These are phyloP conservation scores for Herpotrichia juniperi DNA, from an alignment of 2,329 filamentous ascomycete species.

Conservation along the genomic window DNA sequence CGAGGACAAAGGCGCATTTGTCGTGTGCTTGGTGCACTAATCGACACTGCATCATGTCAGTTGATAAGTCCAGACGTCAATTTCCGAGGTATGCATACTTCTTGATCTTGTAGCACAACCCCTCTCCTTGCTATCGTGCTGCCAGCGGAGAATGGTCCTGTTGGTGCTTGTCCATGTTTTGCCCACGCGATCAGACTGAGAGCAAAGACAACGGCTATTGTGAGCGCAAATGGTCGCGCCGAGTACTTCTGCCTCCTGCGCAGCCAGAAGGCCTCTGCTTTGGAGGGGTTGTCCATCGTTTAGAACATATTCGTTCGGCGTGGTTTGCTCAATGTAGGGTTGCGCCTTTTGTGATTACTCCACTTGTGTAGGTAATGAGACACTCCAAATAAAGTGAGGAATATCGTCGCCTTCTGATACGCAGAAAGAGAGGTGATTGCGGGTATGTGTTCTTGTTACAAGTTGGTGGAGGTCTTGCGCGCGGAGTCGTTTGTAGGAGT, in stretches of 20 bases:
- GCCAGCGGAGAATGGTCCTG: neutral
- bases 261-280: constrained; percentile 19
- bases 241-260: constrained; percentile 41
- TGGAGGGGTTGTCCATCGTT: constrained; percentile 30
- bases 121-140: constrained; percentile 23
- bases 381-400: neutral
- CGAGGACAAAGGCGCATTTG: constrained; percentile 83
- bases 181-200: constrained; percentile 37
- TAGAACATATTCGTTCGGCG: constrained; percentile 22
- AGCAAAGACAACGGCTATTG: constrained; percentile 35
- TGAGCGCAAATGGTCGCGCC: constrained; percentile 45
- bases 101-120: constrained; percentile 39
- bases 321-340: neutral
- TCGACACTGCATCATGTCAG: constrained; percentile 79
- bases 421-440: neutral
- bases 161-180: constrained; percentile 15
- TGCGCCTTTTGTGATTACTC: neutral
- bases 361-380: too few relatives aligned
- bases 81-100: constrained; percentile 27
- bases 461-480: neutral
- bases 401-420: neutral
- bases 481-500: neutral
- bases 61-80: neutral
- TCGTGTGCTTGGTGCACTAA: constrained; percentile 76
- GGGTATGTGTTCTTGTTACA: neutral